Conservation (phyloP, 768 basidiomycete genomes). For the Coprinopsis strossmayeri region DNA sequence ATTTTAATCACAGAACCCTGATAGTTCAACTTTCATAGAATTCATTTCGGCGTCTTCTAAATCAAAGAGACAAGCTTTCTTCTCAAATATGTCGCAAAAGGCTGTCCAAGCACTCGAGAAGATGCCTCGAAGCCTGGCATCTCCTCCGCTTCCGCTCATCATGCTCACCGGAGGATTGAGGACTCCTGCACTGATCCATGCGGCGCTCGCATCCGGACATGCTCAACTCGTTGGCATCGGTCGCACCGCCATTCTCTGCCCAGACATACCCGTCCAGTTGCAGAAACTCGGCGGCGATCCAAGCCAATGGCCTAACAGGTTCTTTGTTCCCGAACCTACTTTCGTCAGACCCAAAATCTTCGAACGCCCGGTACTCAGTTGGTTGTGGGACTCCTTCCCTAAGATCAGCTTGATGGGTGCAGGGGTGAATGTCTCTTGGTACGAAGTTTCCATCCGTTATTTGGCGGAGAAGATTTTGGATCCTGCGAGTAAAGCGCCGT, state of each 20-base stretch:
- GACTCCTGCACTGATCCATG: slow-evolving; percentile 47
- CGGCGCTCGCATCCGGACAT: slow-evolving; percentile 46
- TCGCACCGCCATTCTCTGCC: slow-evolving; percentile 55
- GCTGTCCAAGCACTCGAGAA: slow-evolving; percentile 42
- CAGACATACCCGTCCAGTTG: slow-evolving; percentile 47
- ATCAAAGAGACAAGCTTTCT: slow-evolving; percentile 63
- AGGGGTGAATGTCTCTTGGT: slow-evolving; percentile 60
- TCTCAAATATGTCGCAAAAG: slow-evolving; percentile 56
- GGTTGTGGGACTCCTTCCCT: slow-evolving; percentile 28
- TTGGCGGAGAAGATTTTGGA: slow-evolving; percentile 26
- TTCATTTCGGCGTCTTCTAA: slow-evolving; percentile 30
- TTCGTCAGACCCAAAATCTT: slow-evolving; percentile 16
- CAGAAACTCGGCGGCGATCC: slow-evolving; percentile 17
- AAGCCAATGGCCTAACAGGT: slow-evolving; percentile 18
- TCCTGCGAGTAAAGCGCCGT: background rate
- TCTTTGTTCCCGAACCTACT: slow-evolving; percentile 35
- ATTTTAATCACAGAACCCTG: slow-evolving; percentile 4
- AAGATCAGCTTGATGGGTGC: slow-evolving; percentile 61
- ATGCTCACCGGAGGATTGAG: slow-evolving; percentile 79
- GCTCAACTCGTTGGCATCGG: slow-evolving; percentile 77
- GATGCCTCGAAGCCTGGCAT: slow-evolving; percentile 16
- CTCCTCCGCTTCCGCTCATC: slow-evolving; percentile 45
- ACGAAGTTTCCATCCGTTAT: slow-evolving; percentile 49
- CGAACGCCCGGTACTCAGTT: slow-evolving; percentile 15
- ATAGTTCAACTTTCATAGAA: slow-evolving; percentile 24